Base-by-base conservation (phyloP, 352 stramenopile species). In the Phytophthora syringae region DNA sequence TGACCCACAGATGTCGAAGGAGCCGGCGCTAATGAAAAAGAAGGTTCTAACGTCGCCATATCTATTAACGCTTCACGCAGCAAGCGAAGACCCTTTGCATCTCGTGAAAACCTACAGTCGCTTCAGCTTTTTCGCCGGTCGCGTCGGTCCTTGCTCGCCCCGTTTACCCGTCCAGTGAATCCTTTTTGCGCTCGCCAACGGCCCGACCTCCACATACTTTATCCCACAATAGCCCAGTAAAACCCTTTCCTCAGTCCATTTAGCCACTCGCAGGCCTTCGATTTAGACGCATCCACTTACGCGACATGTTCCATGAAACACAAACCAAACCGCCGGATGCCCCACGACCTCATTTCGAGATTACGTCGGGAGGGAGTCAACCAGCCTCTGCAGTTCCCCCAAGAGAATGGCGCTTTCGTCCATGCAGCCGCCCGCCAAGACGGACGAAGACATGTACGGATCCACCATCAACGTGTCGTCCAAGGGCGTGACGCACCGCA, bases 321-420 rank as follows among this genome's bases (percentile, higher is more conserved):
- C 40, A 57, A 61, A 56, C 9, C 18, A 1, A 47, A 20, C 5
- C 27, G n/a, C 40, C 40, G 1, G 15, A 10, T 21, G 20, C n/a
- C n/a, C n/a, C n/a, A n/a, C n/a, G 5, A 13, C 44, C 52, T 76
- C 57, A 76, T 74, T 76, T 67, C 39, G 25, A 60, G 58, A 67
- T 76, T 74, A 66, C 62, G 56, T 6, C 60, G 40, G 2, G 13
- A 43, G 10, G 15, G 43, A 67, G 53, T 39, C 32, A 15, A 5
- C 16, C 11, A 32, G 37, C 16, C 22, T 5, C 1, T 4, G 22
- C 6, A 36, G 11, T 37, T 5, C 15, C 15, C 40, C 10, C 20
- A n/a, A 27, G 40, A 13, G 34, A 30, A 60, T 67, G 48, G 36
- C 52, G 40, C 40, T 47, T 25, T 47, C 40, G 7, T 47, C 40